A percentile compares a stretch with the other conserved stretches of the same genome.
Evolutionary conservation across 2,329 filamentous ascomycete genomes (phyloP).

Genomic region (Stagonosporopsis chrysanthemi): DNA sequence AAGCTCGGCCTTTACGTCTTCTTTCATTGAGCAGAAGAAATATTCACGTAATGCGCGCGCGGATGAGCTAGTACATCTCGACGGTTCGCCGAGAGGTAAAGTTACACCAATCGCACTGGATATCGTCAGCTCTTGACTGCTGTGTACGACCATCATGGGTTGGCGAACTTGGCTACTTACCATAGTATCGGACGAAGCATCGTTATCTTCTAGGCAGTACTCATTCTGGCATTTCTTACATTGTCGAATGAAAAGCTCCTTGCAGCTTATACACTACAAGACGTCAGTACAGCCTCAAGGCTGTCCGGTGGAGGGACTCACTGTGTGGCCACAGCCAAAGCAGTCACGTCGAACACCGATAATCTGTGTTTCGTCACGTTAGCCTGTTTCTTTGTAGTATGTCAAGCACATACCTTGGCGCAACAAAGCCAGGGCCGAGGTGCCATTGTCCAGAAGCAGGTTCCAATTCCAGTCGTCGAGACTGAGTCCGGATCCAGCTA

Average conservation of each 20-base stretch:
- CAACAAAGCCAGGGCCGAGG: conserved; percentile 42
- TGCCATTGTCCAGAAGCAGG: conserved; percentile 46
- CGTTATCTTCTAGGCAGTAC: conserved; percentile 85
- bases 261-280: conserved; percentile 76
- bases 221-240: conserved; percentile 78
- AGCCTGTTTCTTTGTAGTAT: conserved; percentile 37
- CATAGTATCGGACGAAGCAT: conserved; percentile 73
- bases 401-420: conserved; percentile 50
- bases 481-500: conserved; percentile 51
- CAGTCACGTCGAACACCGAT: conserved; percentile 72
- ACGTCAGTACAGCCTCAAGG: conserved; percentile 11
- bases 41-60: not conserved
- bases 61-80: conserved; percentile 41
- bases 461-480: conserved; percentile 43
- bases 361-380: conserved; percentile 40
- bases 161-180: conserved; percentile 36
- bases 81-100: conserved; percentile 45
- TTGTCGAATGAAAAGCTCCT: conserved; percentile 71
- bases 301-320: conserved; percentile 48
- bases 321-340: conserved; percentile 85
- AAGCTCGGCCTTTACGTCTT: not conserved
- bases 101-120: conserved; percentile 53
- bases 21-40: not conserved
- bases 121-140: conserved; percentile 10
- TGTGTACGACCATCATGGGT: too few relatives aligned